Conservation (phyloP, 441 rosid species). For the Rhodomyrtus psidioides region DNA sequence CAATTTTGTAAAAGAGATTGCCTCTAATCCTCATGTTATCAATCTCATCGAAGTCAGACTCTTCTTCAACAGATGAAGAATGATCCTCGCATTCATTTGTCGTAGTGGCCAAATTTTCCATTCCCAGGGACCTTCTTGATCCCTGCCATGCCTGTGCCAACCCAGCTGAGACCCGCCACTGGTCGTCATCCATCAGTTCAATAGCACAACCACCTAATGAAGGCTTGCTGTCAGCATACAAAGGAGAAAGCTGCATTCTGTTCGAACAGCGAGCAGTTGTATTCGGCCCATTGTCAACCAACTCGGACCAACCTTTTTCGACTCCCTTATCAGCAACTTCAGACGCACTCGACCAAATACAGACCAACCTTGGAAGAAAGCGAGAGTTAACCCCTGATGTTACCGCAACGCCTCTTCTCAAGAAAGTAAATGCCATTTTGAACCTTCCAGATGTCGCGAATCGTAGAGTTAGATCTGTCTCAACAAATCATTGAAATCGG, state of each 20-base stretch:
- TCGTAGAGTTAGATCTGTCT: not conserved
- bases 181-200: constrained; percentile 62
- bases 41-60: constrained; percentile 46
- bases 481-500: not conserved
- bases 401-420: constrained; percentile 18
- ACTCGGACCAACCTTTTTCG: not conserved
- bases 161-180: constrained; percentile 62
- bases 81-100: constrained; percentile 7
- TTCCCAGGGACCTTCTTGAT: constrained; percentile 9
- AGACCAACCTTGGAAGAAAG: constrained; percentile 9
- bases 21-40: constrained; percentile 72
- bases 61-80: constrained; percentile 3
- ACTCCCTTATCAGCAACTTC: constrained; percentile 1
- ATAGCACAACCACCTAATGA: constrained; percentile 23
- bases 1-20: constrained; percentile 73
- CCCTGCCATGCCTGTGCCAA: constrained; percentile 44
- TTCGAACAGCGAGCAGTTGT: not conserved
- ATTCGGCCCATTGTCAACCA: not conserved
- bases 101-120: not conserved
- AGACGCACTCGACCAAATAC: constrained; percentile 28
- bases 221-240: constrained; percentile 11
- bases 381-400: not conserved
- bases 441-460: not conserved
- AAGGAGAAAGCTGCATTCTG: constrained; percentile 26
- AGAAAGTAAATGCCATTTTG: constrained; percentile 23